A percentile compares a stretch with the other conserved stretches of the same genome.
These are phyloP conservation scores for Calonectria honghensis DNA, from an alignment of 2,329 filamentous ascomycete genomes.

Conservation along the genomic window DNA sequence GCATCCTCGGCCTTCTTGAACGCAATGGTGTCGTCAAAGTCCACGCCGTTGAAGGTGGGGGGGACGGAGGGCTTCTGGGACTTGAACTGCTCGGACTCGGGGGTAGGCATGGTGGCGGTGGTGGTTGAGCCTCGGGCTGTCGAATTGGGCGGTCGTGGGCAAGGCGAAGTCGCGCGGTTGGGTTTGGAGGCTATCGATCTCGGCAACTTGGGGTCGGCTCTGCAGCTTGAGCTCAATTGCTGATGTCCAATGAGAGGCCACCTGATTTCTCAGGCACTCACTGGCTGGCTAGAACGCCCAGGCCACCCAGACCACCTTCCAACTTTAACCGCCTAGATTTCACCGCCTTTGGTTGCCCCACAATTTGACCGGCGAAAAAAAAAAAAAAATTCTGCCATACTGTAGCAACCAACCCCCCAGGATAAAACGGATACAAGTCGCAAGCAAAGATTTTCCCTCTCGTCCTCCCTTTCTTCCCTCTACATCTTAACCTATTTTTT, in stretches of 20 bases:
- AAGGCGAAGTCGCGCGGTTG: constrained; percentile 45
- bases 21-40: constrained; percentile 87
- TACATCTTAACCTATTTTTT: constrained; percentile 37
- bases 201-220: constrained; percentile 49
- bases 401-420: constrained; percentile 52
- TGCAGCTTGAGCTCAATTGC: constrained; percentile 55
- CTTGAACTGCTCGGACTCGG: constrained; percentile 88
- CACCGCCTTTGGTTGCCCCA: constrained; percentile 61
- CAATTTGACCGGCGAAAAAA: constrained; percentile 59
- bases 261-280: constrained; percentile 58
- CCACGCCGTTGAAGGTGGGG: constrained; percentile 89
- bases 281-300: constrained; percentile 33
- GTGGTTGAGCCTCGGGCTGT: constrained; percentile 41
- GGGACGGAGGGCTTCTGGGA: constrained; percentile 89
- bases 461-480: constrained; percentile 49
- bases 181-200: constrained; percentile 50
- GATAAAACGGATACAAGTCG: constrained; percentile 47
- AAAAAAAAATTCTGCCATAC: constrained; percentile 52
- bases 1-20: constrained; percentile 90
- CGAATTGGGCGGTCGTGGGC: constrained; percentile 38
- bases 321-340: constrained; percentile 37
- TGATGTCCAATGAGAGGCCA: constrained; percentile 52
- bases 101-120: constrained; percentile 80
- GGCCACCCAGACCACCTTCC: constrained; percentile 50
- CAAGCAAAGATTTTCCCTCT: constrained; percentile 40